These are phyloP conservation scores for Gamsiella multidivaricata DNA, from an alignment of 192 early-diverging fungal species.

Conservation along the genomic window DNA sequence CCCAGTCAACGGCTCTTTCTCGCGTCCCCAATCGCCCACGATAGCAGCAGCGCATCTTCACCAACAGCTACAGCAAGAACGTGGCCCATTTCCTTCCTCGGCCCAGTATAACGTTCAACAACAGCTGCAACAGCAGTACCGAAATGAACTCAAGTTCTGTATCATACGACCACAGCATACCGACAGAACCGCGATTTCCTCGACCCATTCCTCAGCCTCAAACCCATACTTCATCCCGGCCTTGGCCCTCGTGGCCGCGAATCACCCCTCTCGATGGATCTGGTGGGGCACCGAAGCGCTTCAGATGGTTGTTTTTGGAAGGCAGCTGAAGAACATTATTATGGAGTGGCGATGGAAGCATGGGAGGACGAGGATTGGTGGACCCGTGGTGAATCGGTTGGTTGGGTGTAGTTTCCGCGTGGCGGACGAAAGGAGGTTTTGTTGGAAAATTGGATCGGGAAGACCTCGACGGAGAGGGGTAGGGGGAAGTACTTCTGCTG, in stretches of 20 bases:
- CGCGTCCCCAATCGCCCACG: slow-evolving; percentile 22
- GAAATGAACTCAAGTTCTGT: slow-evolving; percentile 33
- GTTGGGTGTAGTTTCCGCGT: slow-evolving; percentile 36
- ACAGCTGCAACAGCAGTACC: slow-evolving; percentile 16
- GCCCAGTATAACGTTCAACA: too few relatives aligned
- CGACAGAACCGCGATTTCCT: slow-evolving; percentile 29
- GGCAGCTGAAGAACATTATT: slow-evolving; percentile 40
- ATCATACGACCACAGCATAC: slow-evolving; percentile 41
- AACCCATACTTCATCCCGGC: slow-evolving; percentile 39
- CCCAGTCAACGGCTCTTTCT: slow-evolving; percentile 11
- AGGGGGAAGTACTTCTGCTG: too few relatives aligned
- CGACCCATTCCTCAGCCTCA: slow-evolving; percentile 1
- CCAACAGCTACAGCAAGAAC: slow-evolving; percentile 17
- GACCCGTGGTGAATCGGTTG: slow-evolving; percentile 23
- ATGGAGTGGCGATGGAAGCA: slow-evolving; percentile 49
- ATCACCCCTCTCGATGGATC: slow-evolving; percentile 39
- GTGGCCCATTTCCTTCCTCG: slow-evolving; percentile 7
- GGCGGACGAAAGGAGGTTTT: slow-evolving; percentile 31
- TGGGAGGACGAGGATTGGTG: slow-evolving; percentile 29
- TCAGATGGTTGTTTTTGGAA: slow-evolving; percentile 47
- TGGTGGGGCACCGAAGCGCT: slow-evolving; percentile 50
- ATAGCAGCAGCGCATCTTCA: too few relatives aligned
- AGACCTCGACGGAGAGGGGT: too few relatives aligned
- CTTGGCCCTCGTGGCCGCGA: slow-evolving; percentile 21
- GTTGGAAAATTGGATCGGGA: slow-evolving; percentile 37